Conservation (phyloP, 192 early-diverging fungal species). For the Umbelopsis vinacea region DNA sequence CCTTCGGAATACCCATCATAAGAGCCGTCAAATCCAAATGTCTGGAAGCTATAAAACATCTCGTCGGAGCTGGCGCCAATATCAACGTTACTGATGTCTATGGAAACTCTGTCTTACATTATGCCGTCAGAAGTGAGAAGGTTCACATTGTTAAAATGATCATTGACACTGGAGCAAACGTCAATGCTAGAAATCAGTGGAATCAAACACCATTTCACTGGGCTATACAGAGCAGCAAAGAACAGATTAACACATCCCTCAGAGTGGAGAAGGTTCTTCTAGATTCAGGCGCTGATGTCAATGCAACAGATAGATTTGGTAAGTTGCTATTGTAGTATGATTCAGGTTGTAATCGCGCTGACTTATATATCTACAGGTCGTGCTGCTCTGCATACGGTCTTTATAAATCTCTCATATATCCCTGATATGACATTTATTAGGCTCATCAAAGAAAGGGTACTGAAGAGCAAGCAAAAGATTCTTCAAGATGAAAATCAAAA, state of each 20-base stretch:
- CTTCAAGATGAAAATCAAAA: conserved; percentile 9
- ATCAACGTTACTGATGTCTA: conserved; percentile 1
- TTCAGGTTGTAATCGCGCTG: background rate
- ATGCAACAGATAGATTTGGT: conserved; percentile 52
- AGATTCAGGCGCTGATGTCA: conserved; percentile 48
- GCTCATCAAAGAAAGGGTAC: conserved; percentile 27
- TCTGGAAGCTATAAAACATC: conserved; percentile 3
- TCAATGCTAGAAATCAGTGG: conserved; percentile 28
- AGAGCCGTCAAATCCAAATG: conserved; percentile 23
- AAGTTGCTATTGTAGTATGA: background rate
- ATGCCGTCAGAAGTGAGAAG: conserved; percentile 46
- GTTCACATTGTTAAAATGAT: conserved; percentile 44
- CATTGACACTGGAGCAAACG: conserved; percentile 46
- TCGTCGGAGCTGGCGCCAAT: conserved; percentile 25
- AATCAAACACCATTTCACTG: conserved; percentile 52
- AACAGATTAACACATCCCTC: conserved; percentile 49
- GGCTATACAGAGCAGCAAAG: conserved; percentile 51
- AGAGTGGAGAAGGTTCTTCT: conserved; percentile 52
- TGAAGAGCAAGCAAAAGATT: conserved; percentile 27
- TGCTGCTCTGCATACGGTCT: conserved; percentile 57
- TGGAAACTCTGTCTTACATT: conserved; percentile 46
- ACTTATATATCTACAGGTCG: conserved; percentile 33
- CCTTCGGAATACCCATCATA: conserved; percentile 20
- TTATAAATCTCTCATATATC: conserved; percentile 40
- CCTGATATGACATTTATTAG: conserved; percentile 43